Evolutionary conservation across 306 rosid species (phyloP).

Genomic region (Rosa rugosa): DNA sequence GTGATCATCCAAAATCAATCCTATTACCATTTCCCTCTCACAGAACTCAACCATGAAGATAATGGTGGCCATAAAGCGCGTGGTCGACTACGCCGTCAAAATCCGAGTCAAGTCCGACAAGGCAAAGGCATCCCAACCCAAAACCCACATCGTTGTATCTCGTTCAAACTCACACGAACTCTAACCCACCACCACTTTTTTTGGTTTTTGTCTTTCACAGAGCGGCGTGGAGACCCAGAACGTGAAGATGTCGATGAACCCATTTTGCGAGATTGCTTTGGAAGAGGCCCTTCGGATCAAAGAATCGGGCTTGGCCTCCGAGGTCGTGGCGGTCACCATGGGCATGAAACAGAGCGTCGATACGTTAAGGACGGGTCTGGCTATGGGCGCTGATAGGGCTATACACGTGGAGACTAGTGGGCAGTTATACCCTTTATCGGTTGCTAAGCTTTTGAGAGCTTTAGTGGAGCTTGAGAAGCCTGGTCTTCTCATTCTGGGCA

Average conservation of each 20-base stretch:
- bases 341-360: slow-evolving; percentile 75
- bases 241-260: slow-evolving; percentile 99
- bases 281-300: slow-evolving; percentile 89
- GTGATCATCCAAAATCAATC: neutral
- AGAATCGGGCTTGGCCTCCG: slow-evolving; percentile 76
- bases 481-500: slow-evolving; percentile 76
- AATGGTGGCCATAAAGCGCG: slow-evolving; percentile 84
- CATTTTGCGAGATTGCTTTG: slow-evolving; percentile 91
- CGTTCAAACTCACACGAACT: slow-evolving; percentile 2
- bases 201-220: slow-evolving; percentile 25
- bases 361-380: slow-evolving; percentile 81
- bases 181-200: neutral
- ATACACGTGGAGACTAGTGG: slow-evolving; percentile 66
- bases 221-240: slow-evolving; percentile 91
- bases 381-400: slow-evolving; percentile 92
- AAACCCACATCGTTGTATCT: slow-evolving; percentile 4
- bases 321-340: slow-evolving; percentile 85
- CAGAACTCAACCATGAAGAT: slow-evolving; percentile 61
- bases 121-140: slow-evolving; percentile 23
- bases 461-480: slow-evolving; percentile 83
- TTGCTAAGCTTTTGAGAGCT: slow-evolving; percentile 75
- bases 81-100: slow-evolving; percentile 88
- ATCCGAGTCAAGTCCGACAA: slow-evolving; percentile 88
- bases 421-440: slow-evolving; percentile 60
- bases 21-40: neutral